Base-by-base conservation (phyloP, 805 yeast species). In the Blastobotrys robertii region DNA sequence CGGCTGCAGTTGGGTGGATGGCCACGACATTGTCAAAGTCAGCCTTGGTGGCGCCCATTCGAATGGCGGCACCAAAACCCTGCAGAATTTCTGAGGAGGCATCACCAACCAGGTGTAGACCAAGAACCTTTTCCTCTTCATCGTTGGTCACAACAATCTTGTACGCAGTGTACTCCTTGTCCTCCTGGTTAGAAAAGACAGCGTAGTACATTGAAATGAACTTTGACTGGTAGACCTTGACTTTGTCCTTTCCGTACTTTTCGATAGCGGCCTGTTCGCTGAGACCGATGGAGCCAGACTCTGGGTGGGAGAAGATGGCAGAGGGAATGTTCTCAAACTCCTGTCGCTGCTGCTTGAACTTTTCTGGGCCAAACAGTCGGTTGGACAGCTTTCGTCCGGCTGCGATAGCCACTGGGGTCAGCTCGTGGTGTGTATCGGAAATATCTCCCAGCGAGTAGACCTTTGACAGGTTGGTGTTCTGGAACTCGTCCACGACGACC, bases 371-470 rank as follows among this genome's bases (percentile, higher is more conserved):
- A 60, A 90, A 92, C 47, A 92, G 67, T 62, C 99, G 77, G 69
- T 90, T 88, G 25, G 97, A 77, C 53, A 92, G 73, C 62, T 78
- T 84, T 66, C 99, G 81, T 48, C 99, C 99, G 8, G 98, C 88
- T 31, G 98, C 97, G 67, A 92, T 92, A 32, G 98, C 98, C 36
- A 87, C 97, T 7, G 99, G 99, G 2, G 99, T 92, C 56, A 92
- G 74, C 69, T 92, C 97, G 37, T 84, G 82, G 28, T 83, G 79
- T 36, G 44, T 45, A 49, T 96, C 97, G 36, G 84, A 82, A 47
- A 90, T 94, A 63, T 92, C 99, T 58, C 99, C 99, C 37, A 92
- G 68, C 1, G 98, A 81, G 60, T 73, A 85, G 50, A 92, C 72
- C 61, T 77, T 73, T 44, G 75, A 68, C 50, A 82, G 74, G 40